These are phyloP conservation scores for Pseudozyma pruni DNA, from an alignment of 1,284 basidiomycete species.

Conservation along the genomic window DNA sequence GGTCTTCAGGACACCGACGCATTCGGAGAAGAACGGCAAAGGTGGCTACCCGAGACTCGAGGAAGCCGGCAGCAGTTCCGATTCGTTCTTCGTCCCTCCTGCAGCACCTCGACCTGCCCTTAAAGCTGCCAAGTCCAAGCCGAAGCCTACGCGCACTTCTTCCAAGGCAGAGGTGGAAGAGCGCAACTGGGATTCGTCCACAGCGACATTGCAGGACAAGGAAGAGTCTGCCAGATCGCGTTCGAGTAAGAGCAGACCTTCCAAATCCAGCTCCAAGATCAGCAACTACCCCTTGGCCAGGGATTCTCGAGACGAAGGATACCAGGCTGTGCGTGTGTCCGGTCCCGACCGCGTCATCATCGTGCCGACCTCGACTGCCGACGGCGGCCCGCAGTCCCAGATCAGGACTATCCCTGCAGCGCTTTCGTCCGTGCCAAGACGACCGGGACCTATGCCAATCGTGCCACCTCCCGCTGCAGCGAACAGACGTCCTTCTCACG, in stretches of 20 bases:
- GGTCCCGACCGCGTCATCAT: conserved; percentile 33
- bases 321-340: conserved; percentile 23
- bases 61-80: conserved; percentile 18
- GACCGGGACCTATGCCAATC: conserved; percentile 8
- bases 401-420: background rate
- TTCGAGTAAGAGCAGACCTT: conserved; percentile 7
- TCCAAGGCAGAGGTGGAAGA: conserved; percentile 20
- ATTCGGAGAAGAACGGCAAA: conserved; percentile 26
- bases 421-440: background rate
- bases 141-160: conserved; percentile 8
- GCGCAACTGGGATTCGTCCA: conserved; percentile 24
- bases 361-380: background rate
- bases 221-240: conserved; percentile 10
- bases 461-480: background rate
- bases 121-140: conserved; percentile 6
- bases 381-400: background rate
- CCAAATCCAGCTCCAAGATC: conserved; percentile 5
- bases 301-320: conserved; percentile 8
- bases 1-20: conserved; percentile 23
- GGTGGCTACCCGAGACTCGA: background rate
- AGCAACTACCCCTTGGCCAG: conserved; percentile 11
- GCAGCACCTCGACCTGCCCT: background rate
- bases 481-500: conserved; percentile 4
- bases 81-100: conserved; percentile 9
- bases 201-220: conserved; percentile 17